Conservation (phyloP, 345 rosid genomes). For the Salix caprea region DNA sequence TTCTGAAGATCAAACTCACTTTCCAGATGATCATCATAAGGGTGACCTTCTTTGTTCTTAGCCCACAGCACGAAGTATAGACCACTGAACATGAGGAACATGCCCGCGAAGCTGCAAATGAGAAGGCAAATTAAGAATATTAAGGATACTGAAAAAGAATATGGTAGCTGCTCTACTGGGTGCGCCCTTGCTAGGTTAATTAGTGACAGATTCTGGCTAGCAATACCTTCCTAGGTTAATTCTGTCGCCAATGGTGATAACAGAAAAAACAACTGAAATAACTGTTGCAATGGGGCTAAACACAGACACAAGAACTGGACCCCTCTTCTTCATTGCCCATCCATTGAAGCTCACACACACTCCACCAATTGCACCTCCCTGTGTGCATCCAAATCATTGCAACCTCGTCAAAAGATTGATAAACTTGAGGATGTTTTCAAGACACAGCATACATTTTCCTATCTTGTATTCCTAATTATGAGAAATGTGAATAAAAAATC, state of each 20-base stretch:
- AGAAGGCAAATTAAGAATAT: neutral
- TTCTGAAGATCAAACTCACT: slow-evolving; percentile 51
- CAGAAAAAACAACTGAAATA: slow-evolving; percentile 56
- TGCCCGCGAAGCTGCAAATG: slow-evolving; percentile 66
- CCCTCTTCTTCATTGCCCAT: slow-evolving; percentile 91
- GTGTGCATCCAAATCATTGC: slow-evolving; percentile 20
- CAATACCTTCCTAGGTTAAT: slow-evolving; percentile 66
- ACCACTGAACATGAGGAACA: slow-evolving; percentile 77
- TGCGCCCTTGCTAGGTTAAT: neutral
- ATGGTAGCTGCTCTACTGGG: no score
- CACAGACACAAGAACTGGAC: slow-evolving; percentile 83
- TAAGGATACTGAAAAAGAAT: neutral
- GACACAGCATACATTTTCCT: neutral
- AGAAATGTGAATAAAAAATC: neutral
- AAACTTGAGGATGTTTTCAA: neutral
- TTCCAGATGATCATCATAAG: slow-evolving; percentile 22
- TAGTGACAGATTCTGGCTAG: neutral
- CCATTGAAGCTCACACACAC: slow-evolving; percentile 76
- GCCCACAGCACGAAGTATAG: slow-evolving; percentile 88
- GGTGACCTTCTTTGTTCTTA: slow-evolving; percentile 66
- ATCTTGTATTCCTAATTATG: neutral
- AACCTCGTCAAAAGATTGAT: neutral
- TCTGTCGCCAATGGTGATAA: slow-evolving; percentile 54
- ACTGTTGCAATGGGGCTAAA: slow-evolving; percentile 76
- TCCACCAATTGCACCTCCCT: slow-evolving; percentile 69